Conservation (phyloP, 306 rosid species). For the Clitoria ternatea region DNA sequence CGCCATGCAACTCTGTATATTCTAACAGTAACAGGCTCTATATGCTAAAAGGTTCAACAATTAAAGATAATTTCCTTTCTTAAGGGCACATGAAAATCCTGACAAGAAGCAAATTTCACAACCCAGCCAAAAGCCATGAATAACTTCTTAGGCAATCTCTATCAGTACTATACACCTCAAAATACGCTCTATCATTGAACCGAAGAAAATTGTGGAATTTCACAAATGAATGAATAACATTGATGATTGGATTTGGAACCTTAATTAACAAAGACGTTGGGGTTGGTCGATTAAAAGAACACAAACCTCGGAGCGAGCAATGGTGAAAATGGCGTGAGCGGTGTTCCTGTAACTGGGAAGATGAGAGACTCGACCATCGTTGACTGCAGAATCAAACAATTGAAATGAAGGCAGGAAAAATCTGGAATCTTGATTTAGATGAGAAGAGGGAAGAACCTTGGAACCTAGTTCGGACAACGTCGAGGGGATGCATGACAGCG, state of each 20-base stretch:
- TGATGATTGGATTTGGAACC: background rate
- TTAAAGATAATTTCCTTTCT: background rate
- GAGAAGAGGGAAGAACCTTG: slow-evolving; percentile 48
- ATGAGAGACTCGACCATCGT: slow-evolving; percentile 72
- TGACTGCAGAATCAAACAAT: slow-evolving; percentile 43
- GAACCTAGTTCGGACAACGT: slow-evolving; percentile 91
- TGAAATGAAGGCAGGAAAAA: background rate
- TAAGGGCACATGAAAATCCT: background rate
- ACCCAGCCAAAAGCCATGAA: background rate
- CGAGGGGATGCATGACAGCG: slow-evolving; percentile 82
- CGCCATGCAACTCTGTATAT: background rate
- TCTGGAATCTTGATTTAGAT: background rate
- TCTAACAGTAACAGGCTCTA: background rate
- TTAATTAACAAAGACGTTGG: background rate
- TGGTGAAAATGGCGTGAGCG: slow-evolving; percentile 71
- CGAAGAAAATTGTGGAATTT: background rate
- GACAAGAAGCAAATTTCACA: background rate
- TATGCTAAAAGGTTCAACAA: background rate
- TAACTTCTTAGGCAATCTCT: no score
- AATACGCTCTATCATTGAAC: background rate
- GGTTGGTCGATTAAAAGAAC: background rate
- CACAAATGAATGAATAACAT: background rate
- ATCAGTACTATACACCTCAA: background rate
- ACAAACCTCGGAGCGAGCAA: slow-evolving; percentile 86
- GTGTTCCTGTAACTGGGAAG: slow-evolving; percentile 84